Evolutionary conservation across 106 monocot genomes (phyloP).

Genomic region (Acorus calamus): DNA sequence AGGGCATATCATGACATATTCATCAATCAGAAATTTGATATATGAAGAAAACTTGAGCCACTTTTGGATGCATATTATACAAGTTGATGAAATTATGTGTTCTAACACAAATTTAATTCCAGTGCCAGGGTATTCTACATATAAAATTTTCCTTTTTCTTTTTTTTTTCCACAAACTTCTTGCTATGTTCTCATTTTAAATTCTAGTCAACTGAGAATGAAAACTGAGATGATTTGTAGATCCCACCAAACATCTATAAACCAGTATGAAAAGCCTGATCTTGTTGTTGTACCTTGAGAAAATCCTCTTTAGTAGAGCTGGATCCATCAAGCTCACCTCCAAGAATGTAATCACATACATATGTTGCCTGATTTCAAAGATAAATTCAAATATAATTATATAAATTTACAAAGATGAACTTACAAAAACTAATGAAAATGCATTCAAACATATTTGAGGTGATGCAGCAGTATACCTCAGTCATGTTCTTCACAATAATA

Average conservation of each 20-base stretch:
- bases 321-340: slow-evolving; percentile 87
- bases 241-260: background rate
- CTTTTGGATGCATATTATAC: no score
- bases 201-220: no score
- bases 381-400: slow-evolving; percentile 1
- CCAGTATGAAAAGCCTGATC: background rate
- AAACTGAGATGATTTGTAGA: no score
- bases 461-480: slow-evolving; percentile 40
- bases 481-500: slow-evolving; percentile 79
- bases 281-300: slow-evolving; percentile 43
- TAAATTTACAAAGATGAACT: background rate
- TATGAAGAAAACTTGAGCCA: no score
- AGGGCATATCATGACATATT: no score
- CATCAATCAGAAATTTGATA: no score
- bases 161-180: no score
- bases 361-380: slow-evolving; percentile 47
- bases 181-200: no score
- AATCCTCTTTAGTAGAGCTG: slow-evolving; percentile 80
- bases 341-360: slow-evolving; percentile 97
- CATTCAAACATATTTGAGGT: background rate
- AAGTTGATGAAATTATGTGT: no score
- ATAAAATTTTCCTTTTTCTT: no score
- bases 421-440: background rate
- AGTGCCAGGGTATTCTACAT: no score
- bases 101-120: no score